phyloP scores from a whole-genome alignment of 2,329 filamentous ascomycete species.

The Arthrocladium fulminans region DNA sequence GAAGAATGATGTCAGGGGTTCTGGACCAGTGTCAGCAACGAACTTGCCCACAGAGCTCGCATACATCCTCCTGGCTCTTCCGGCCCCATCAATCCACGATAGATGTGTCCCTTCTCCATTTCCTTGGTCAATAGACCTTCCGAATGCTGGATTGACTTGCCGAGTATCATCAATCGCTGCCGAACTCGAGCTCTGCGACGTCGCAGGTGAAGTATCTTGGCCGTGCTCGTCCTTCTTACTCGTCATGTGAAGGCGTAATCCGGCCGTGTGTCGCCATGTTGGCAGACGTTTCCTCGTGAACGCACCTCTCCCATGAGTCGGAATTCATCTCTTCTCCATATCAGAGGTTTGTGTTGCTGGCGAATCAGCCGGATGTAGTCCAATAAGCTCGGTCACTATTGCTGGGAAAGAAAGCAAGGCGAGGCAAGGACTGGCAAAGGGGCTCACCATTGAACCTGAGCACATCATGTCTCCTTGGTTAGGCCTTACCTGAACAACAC shows the following conservation, averaged over 20 bases:
- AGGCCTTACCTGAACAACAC: background rate
- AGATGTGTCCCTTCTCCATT: conserved; percentile 43
- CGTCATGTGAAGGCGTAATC: background rate
- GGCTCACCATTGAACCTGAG: background rate
- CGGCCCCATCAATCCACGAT: conserved; percentile 42
- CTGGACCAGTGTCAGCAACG: background rate
- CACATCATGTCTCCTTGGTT: background rate
- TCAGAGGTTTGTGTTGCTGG: conserved; percentile 30
- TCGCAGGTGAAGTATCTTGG: background rate
- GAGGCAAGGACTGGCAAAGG: background rate
- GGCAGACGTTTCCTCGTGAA: conserved; percentile 43
- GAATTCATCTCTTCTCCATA: conserved; percentile 43
- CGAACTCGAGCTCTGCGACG: background rate
- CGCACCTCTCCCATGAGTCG: conserved; percentile 36
- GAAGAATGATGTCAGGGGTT: background rate
- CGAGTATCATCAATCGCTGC: conserved; percentile 1
- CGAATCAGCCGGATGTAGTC: conserved; percentile 35
- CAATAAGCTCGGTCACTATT: conserved; percentile 32
- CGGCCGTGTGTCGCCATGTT: conserved; percentile 34
- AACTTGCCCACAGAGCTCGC: conserved; percentile 31
- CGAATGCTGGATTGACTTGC: conserved; percentile 5
- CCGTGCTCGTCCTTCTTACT: background rate
- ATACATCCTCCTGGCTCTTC: conserved; percentile 31
- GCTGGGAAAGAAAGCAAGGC: background rate
- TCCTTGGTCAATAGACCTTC: conserved; percentile 37